phyloP scores from a whole-genome alignment of 768 basidiomycete species.

The Amanita fuliginea region DNA sequence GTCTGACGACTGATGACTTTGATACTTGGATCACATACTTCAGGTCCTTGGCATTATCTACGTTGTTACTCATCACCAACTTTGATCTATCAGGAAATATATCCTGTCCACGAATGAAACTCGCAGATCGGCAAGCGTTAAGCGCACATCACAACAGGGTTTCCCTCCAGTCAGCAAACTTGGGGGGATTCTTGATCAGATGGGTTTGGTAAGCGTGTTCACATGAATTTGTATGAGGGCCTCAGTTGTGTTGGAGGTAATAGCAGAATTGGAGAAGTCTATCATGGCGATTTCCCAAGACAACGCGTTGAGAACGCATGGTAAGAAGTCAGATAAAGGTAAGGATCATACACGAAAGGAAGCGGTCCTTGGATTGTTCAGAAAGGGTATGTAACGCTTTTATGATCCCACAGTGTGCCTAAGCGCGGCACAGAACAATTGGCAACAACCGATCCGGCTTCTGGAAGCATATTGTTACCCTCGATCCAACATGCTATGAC shows the following conservation, averaged over 20 bases:
- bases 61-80: conserved; percentile 10
- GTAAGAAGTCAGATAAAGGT: conserved; percentile 40
- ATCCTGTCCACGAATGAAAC: conserved; percentile 38
- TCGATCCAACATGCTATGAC: conserved; percentile 7
- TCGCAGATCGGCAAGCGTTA: conserved; percentile 29
- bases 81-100: conserved; percentile 40
- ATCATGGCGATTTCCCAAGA: conserved; percentile 33
- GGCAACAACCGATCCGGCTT: neutral
- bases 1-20: conserved; percentile 62
- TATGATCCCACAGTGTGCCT: neutral
- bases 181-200: conserved; percentile 49
- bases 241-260: conserved; percentile 27
- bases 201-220: conserved; percentile 39
- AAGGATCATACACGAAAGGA: conserved; percentile 27
- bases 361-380: conserved; percentile 48
- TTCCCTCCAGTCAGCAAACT: conserved; percentile 38
- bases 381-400: conserved; percentile 33
- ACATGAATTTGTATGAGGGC: neutral
- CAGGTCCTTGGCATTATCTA: conserved; percentile 32
- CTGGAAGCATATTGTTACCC: conserved; percentile 9
- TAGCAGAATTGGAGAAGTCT: conserved; percentile 47
- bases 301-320: conserved; percentile 23
- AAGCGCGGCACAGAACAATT: conserved; percentile 9
- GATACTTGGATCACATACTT: conserved; percentile 64
- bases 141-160: conserved; percentile 29